phyloP scores from a whole-genome alignment of 345 rosid species.

The Eucalyptus coolabah region DNA sequence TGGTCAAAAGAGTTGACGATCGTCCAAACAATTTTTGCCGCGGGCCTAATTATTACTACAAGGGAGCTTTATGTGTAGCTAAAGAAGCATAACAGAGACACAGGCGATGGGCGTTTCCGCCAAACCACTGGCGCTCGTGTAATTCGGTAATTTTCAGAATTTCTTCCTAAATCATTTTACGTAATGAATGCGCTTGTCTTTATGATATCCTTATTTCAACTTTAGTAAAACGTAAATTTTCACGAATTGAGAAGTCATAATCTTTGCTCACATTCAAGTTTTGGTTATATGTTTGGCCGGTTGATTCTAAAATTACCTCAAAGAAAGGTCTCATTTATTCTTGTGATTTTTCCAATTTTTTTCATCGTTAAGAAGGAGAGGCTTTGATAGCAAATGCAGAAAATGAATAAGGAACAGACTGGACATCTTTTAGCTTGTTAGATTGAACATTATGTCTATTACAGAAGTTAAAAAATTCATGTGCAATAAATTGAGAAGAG shows the following conservation, averaged over 20 bases:
- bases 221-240: neutral
- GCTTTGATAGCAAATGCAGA: neutral
- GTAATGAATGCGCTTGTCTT: neutral
- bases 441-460: neutral
- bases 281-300: neutral
- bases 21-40: neutral
- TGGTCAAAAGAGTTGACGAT: neutral
- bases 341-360: neutral
- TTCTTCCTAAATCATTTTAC: neutral
- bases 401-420: neutral
- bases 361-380: neutral
- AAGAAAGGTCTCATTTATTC: neutral
- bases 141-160: neutral
- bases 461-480: neutral
- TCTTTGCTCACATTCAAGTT: neutral
- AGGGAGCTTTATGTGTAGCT: neutral
- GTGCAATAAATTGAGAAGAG: neutral
- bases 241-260: neutral
- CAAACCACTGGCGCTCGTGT: neutral
- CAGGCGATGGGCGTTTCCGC: neutral
- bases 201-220: neutral
- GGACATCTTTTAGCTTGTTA: neutral
- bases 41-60: neutral
- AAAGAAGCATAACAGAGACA: neutral
- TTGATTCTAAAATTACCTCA: neutral